These are phyloP conservation scores for Aspergillus fijiensis DNA, from an alignment of 2,329 filamentous ascomycete species.

Conservation along the genomic window DNA sequence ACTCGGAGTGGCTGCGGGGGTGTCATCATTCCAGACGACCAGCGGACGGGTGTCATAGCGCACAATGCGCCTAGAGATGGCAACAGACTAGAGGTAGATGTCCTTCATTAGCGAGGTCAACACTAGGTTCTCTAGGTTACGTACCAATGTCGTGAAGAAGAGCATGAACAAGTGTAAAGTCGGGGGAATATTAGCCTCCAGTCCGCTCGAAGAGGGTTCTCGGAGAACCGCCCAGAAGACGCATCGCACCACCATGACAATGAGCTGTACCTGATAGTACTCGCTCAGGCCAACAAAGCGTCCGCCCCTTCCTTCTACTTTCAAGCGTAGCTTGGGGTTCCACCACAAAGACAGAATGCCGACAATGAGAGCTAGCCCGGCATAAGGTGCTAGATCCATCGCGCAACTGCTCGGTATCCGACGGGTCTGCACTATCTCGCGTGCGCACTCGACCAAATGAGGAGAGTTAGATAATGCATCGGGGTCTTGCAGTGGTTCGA, in stretches of 20 bases:
- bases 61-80: slow-evolving; percentile 39
- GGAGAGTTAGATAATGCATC: slow-evolving; percentile 14
- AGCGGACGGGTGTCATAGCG: slow-evolving; percentile 43
- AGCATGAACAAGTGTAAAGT: slow-evolving; percentile 43
- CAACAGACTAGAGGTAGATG: slow-evolving; percentile 31
- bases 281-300: slow-evolving; percentile 44
- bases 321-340: slow-evolving; percentile 49
- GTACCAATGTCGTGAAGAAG: slow-evolving; percentile 41
- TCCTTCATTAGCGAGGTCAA: slow-evolving; percentile 21
- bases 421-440: slow-evolving; percentile 18
- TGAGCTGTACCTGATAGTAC: slow-evolving; percentile 50
- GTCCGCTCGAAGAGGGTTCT: slow-evolving; percentile 36
- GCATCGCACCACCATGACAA: slow-evolving; percentile 46
- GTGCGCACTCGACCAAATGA: slow-evolving; percentile 24
- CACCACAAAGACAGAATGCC: slow-evolving; percentile 50
- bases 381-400: slow-evolving; percentile 33
- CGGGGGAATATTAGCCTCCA: slow-evolving; percentile 31
- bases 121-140: slow-evolving; percentile 8
- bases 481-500: slow-evolving; percentile 14
- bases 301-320: slow-evolving; percentile 43
- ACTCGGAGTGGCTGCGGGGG: slow-evolving; percentile 30
- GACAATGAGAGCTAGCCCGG: slow-evolving; percentile 41
- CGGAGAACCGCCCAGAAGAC: slow-evolving; percentile 46
- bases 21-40: slow-evolving; percentile 43
- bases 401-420: slow-evolving; percentile 30